Conservation (phyloP, 176 grass and related monocot genomes). For the barley (Hordeum vulgare) region DNA sequence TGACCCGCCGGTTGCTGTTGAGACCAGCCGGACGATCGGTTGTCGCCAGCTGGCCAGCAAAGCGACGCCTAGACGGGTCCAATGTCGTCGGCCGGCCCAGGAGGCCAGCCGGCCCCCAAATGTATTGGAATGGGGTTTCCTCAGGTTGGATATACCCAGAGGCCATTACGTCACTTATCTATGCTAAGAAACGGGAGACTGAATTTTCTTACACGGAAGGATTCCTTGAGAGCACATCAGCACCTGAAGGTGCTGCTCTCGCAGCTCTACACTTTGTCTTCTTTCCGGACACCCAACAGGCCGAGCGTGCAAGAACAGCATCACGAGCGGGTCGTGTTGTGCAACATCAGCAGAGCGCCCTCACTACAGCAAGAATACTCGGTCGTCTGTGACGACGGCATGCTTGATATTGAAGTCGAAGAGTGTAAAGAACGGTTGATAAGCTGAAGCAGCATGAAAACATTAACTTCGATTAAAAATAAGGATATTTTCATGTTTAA, state of each 20-base stretch:
- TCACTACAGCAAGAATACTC: slow-evolving; percentile 42
- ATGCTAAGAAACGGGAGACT: not conserved
- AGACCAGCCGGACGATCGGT: no score
- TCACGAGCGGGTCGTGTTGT: slow-evolving; percentile 30
- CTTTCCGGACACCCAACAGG: slow-evolving; percentile 16
- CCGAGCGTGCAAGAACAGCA: slow-evolving; percentile 30
- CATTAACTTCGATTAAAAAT: no score
- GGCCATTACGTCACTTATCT: no score
- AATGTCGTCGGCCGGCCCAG: no score
- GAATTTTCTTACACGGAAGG: slow-evolving; percentile 33
- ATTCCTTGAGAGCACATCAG: slow-evolving; percentile 46
- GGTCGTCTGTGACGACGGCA: slow-evolving; percentile 29
- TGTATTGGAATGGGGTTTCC: no score
- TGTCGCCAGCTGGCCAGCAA: no score
- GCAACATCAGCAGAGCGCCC: slow-evolving; percentile 47
- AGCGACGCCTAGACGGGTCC: no score
- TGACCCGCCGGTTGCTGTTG: no score
- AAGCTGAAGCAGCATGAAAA: slow-evolving; percentile 31
- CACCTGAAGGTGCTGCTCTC: slow-evolving; percentile 63
- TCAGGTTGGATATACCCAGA: no score
- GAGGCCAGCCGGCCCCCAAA: no score
- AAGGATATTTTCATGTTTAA: no score
- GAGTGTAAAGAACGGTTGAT: slow-evolving; percentile 51
- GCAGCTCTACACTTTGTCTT: slow-evolving; percentile 28
- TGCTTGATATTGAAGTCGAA: slow-evolving; percentile 35